Conservation (phyloP, 2,329 filamentous ascomycete species). For the Neonectria faginata region DNA sequence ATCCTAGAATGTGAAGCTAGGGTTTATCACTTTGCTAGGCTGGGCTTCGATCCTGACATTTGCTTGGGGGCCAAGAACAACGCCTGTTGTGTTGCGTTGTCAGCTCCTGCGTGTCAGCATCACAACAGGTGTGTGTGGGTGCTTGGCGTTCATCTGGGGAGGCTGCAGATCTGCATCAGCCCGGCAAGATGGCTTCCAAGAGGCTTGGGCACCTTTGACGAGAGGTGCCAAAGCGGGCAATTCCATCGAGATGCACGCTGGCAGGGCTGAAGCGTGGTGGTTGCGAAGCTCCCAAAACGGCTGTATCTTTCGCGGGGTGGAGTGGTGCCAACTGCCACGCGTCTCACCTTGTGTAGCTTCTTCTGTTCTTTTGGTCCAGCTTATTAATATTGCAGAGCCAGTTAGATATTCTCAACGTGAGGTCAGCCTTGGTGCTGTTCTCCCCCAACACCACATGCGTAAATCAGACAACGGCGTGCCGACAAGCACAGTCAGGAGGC, state of each 20-base stretch:
- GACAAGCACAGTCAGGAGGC: background rate
- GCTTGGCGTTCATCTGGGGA: background rate
- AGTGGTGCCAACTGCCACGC: background rate
- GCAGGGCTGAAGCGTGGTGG: constrained; percentile 2
- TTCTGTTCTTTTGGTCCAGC: background rate
- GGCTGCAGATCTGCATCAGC: background rate
- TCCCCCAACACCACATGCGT: background rate
- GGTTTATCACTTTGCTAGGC: background rate
- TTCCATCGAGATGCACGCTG: background rate
- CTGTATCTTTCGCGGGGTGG: constrained; percentile 16
- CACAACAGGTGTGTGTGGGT: background rate
- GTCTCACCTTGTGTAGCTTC: background rate
- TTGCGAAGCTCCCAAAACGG: constrained; percentile 14
- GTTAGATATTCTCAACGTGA: background rate
- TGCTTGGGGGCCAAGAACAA: constrained; percentile 1
- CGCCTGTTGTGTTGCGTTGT: constrained; percentile 3
- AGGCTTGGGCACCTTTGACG: background rate
- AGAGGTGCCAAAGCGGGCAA: background rate
- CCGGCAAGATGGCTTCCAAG: constrained; percentile 1
- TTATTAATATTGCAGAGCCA: too few relatives aligned
- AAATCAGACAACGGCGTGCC: background rate
- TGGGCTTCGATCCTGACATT: background rate
- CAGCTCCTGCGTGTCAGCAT: background rate
- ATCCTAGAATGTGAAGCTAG: background rate
- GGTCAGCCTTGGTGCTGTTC: background rate